Evolutionary conservation across 345 rosid genomes (phyloP), one percentile per base, ranked within the genome.

Genomic region (Eucalyptus curtisii): DNA sequence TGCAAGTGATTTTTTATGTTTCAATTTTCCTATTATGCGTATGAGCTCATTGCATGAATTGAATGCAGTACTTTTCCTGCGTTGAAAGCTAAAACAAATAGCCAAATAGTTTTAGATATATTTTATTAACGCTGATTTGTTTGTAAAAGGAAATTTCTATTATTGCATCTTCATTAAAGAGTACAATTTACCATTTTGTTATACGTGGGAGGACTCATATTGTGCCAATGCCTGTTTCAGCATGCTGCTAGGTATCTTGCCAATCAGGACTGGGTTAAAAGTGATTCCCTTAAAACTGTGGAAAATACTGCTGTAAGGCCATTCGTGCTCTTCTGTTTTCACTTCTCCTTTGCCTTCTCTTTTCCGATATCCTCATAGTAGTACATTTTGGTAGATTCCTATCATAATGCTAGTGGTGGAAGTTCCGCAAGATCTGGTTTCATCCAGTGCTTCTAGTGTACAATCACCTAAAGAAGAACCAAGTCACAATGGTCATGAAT

Each of bases 181-280:
- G 53, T 27, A 48, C 30, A 27, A 61, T 57, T 57, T 86, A 52
- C 88, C 71, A 89, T 49, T 66, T 27, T 40, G 42, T 87, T 87
- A 42, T n/a, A 52, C 13, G 1, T 53, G 31, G 48, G 86, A 66
- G 71, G 71, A 90, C 82, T 88, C 48, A 90, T 76, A 42, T 68
- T 14, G 47, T 85, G 59, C 61, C 64, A 25, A 50, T 53, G 89
- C 89, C 82, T 31, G 88, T 89, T 92, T 88, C 93, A 97, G 99
- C 99, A 96, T 90, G 99, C 99, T 88, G 99, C 99, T 86, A 94
- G 99, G 93, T 97, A 96, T 92, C 99, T 97, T 88, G 98, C 97
- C 88, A 97, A 97, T 89, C 99, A 97, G 95, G 99, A 97, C 92
- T 97, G 99, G 99, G 99, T 97, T 61, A 97, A 96, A 93, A 94